Evolutionary conservation across 2,329 filamentous ascomycete genomes (phyloP).

Genomic region (Cercospora zeae-maydis): DNA sequence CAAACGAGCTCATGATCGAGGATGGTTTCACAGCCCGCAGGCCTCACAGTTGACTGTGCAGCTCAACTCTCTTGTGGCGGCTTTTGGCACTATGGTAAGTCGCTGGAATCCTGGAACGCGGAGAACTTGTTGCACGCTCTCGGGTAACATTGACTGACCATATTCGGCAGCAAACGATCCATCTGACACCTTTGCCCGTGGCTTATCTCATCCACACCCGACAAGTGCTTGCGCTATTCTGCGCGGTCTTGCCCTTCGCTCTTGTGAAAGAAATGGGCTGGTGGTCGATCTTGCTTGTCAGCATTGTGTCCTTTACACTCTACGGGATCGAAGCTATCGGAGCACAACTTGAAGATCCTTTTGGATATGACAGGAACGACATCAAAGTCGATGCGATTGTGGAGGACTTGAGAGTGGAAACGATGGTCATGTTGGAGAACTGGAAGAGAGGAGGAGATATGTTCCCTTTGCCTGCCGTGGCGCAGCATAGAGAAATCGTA

Average conservation of each 20-base stretch:
- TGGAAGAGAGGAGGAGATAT: conserved; percentile 47
- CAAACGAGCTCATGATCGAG: conserved; percentile 52
- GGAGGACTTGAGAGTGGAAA: conserved; percentile 57
- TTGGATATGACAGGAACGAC: conserved; percentile 63
- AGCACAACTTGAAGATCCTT: conserved; percentile 62
- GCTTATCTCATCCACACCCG: conserved; percentile 64
- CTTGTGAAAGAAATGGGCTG: conserved; percentile 61
- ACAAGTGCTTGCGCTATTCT: conserved; percentile 61
- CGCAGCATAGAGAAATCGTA: conserved; percentile 15
- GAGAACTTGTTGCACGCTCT: too few species aligned
- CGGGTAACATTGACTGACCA: too few species aligned
- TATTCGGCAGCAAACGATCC: conserved; percentile 52
- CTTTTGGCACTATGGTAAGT: conserved; percentile 55
- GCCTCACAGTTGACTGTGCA: conserved; percentile 57
- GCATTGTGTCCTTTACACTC: conserved; percentile 60
- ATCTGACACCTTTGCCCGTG: conserved; percentile 61
- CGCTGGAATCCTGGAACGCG: too few species aligned
- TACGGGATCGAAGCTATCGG: conserved; percentile 64
- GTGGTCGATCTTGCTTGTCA: conserved; percentile 59
- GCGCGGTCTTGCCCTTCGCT: conserved; percentile 59
- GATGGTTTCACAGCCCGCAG: conserved; percentile 59
- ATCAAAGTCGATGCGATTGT: conserved; percentile 66
- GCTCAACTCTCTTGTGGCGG: conserved; percentile 54
- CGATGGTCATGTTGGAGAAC: conserved; percentile 56
- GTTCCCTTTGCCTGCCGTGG: conserved; percentile 19